Conservation (phyloP, 148 eudicot species). For the Silene uniflora region DNA sequence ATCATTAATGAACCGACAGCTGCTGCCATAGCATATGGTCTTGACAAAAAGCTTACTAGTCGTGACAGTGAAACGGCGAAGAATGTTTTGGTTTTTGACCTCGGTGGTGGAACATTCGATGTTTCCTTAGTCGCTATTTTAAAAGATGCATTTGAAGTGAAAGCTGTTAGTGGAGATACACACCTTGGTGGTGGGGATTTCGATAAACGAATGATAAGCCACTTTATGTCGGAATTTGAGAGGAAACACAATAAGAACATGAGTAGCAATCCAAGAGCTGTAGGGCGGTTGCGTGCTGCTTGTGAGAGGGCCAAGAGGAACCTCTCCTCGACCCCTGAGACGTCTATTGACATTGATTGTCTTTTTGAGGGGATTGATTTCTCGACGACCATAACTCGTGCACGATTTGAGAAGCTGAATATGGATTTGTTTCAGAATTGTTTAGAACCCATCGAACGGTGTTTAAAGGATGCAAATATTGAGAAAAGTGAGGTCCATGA, state of each 20-base stretch:
- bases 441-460: neutral
- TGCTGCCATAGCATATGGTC: slow-evolving; percentile 14
- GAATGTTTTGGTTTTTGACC: neutral
- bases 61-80: neutral
- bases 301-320: slow-evolving; percentile 15
- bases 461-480: slow-evolving; percentile 2
- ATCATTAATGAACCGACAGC: slow-evolving; percentile 9
- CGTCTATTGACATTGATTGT: no score
- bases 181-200: slow-evolving; percentile 6
- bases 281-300: slow-evolving; percentile 10
- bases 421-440: slow-evolving; percentile 1
- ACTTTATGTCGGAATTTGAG: neutral
- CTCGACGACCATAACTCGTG: no score
- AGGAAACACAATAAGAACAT: neutral
- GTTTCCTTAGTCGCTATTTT: neutral
- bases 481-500: neutral
- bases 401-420: slow-evolving; percentile 15
- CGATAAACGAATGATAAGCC: neutral
- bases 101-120: slow-evolving; percentile 8
- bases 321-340: neutral
- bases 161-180: neutral
- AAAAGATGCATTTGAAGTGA: slow-evolving; percentile 2
- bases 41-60: neutral
- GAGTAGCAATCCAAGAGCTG: neutral
- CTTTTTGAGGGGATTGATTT: no score